Base-by-base conservation (phyloP, 768 basidiomycete species). In the Macrolepiota albuminosa region DNA sequence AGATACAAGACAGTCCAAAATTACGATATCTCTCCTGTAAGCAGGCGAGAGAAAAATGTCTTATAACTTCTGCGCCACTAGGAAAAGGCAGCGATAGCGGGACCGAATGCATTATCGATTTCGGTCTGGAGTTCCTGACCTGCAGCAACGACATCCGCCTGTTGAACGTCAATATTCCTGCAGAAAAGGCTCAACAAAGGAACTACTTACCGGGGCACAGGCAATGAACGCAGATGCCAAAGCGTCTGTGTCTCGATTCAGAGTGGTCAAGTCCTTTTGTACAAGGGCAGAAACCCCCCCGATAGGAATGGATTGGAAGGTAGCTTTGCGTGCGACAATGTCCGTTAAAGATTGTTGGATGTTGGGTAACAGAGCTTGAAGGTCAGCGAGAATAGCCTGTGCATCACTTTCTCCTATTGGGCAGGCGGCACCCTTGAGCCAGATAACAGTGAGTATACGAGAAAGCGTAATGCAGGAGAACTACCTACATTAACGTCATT, bases 251-350 rank as follows among this genome's bases (percentile, higher is more conserved):
- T 26, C 13, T 26, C 2, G 4, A 31, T 64, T 66, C 56, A 76
- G 67, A 26, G 45, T 64, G 11, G 56, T 52, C 4, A 76, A 65
- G 56, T 76, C 74, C 46, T 64, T 52, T 26, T 66, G 63, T 36
- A 76, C 64, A 37, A 75, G 63, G 18, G 71, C 70, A 24, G 71
- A 59, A 39, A 73, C 36, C 11, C 71, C 71, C 45, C 68, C 69
- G 50, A 75, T 58, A 47, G 73, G 72, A 29, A 73, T 62, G 13
- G 65, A 69, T 52, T 46, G 29, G 46, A 76, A 72, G 3, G 64
- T 66, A 18, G 71, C 61, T 55, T 70, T 65, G 62, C 71, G 70
- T 13, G 56, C 54, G 10, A 70, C 65, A 45, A 75, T 64, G 3
- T 37, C 56, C 2, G 26, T 54, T 26, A 73, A 58, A 0, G 68